Evolutionary conservation across 192 early-diverging fungal species (phyloP).

Genomic region (Coemansia reversa): DNA sequence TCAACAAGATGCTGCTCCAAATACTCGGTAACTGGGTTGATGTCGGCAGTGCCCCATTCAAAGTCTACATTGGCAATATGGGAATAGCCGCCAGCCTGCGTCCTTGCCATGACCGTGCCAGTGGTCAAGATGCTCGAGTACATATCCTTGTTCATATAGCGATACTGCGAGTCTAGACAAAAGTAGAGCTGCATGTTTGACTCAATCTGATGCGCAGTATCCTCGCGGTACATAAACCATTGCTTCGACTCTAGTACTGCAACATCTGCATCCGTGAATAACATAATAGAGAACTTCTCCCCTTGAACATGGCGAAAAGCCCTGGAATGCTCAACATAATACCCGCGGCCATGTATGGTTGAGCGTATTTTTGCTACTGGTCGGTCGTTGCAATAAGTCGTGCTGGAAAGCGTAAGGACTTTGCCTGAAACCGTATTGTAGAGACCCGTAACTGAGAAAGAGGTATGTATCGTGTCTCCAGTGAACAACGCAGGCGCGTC

Average conservation of each 20-base stretch:
- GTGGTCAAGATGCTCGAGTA: constrained; percentile 72
- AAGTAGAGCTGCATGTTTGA: constrained; percentile 68
- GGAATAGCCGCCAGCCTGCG: constrained; percentile 58
- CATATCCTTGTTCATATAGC: constrained; percentile 57
- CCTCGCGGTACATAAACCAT: constrained; percentile 65
- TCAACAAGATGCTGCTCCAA: constrained; percentile 67
- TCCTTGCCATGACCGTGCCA: constrained; percentile 58
- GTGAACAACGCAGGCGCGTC: constrained; percentile 60
- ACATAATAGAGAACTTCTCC: constrained; percentile 63
- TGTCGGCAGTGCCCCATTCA: constrained; percentile 62
- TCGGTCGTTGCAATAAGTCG: constrained; percentile 57
- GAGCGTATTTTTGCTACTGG: constrained; percentile 71
- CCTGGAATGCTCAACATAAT: constrained; percentile 68
- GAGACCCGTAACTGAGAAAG: constrained; percentile 71
- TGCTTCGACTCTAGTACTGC: constrained; percentile 78
- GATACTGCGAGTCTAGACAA: constrained; percentile 68
- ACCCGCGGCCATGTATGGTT: constrained; percentile 81
- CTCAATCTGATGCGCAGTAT: constrained; percentile 30
- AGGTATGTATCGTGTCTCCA: constrained; percentile 73
- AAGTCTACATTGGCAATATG: constrained; percentile 78
- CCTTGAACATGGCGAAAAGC: constrained; percentile 74
- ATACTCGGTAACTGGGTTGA: constrained; percentile 84
- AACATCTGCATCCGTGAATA: constrained; percentile 71
- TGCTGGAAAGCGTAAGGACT: constrained; percentile 73
- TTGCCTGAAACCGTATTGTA: constrained; percentile 82